Conservation (phyloP, 768 basidiomycete genomes). For the Macrolepiota fuliginosa region DNA sequence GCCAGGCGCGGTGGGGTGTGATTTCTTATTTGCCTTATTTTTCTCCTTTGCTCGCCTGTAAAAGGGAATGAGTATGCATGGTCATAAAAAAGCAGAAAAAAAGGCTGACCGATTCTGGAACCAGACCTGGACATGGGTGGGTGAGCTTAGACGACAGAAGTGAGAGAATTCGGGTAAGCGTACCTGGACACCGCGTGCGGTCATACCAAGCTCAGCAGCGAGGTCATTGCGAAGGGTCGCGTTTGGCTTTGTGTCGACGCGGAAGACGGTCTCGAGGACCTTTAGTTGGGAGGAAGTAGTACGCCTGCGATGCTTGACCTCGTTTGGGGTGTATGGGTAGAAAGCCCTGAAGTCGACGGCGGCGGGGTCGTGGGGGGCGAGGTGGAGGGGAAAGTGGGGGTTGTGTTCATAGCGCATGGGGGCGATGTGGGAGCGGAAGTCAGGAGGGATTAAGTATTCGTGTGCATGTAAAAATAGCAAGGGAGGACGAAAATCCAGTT, state of each 20-base stretch:
- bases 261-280: conserved; percentile 85
- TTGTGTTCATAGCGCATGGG: conserved; percentile 31
- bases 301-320: conserved; percentile 92
- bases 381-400: conserved; percentile 39
- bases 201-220: conserved; percentile 85
- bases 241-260: conserved; percentile 89
- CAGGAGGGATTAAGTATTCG: conserved; percentile 26
- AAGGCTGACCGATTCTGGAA: conserved; percentile 75
- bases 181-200: conserved; percentile 93
- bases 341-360: conserved; percentile 80
- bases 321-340: conserved; percentile 86
- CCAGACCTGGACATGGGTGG: conserved; percentile 62
- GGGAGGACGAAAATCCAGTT: conserved; percentile 20
- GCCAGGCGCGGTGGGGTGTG: conserved; percentile 17
- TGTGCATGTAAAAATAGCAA: conserved; percentile 26
- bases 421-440: conserved; percentile 23
- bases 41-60: conserved; percentile 84
- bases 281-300: conserved; percentile 88
- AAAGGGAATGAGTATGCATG: conserved; percentile 11
- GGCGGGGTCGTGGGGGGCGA: conserved; percentile 58
- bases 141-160: conserved; percentile 10
- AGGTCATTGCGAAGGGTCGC: conserved; percentile 75
- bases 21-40: conserved; percentile 51
- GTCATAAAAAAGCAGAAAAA: conserved; percentile 5
- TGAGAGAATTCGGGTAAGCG: conserved; percentile 14